Evolutionary conservation across 768 basidiomycete genomes (phyloP).

Genomic region (Tylopilus balloui): DNA sequence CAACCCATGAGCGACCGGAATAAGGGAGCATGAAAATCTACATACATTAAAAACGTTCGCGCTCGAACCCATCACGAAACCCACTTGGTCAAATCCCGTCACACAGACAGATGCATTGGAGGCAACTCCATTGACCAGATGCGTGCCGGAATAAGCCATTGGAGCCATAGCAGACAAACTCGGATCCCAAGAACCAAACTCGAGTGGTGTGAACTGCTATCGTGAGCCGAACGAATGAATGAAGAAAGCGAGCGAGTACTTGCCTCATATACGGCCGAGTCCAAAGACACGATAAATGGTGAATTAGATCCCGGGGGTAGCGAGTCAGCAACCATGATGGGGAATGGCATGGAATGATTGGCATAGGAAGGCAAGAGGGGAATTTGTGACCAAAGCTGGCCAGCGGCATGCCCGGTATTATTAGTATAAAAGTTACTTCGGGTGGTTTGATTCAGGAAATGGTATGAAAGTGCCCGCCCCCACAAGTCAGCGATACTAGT

Average conservation of each 20-base stretch:
- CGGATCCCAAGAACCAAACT: conserved; percentile 74
- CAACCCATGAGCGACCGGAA: conserved; percentile 12
- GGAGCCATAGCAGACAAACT: conserved; percentile 66
- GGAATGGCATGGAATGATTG: conserved; percentile 53
- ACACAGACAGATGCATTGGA: conserved; percentile 58
- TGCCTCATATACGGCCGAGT: conserved; percentile 58
- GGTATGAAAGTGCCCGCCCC: conserved; percentile 61
- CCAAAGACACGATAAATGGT: conserved; percentile 37
- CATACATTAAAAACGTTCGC: conserved; percentile 63
- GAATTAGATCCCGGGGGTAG: conserved; percentile 42
- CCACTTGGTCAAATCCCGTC: conserved; percentile 68
- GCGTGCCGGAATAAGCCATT: conserved; percentile 59
- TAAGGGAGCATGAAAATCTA: background rate
- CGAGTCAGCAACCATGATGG: conserved; percentile 59
- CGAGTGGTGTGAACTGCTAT: conserved; percentile 53
- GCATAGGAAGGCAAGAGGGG: conserved; percentile 48
- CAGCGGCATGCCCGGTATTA: conserved; percentile 61
- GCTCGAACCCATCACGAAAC: conserved; percentile 73
- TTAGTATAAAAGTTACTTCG: conserved; percentile 57
- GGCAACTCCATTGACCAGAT: conserved; percentile 52
- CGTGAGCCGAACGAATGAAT: conserved; percentile 1
- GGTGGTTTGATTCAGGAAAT: conserved; percentile 67
- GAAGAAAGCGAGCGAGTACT: conserved; percentile 15
- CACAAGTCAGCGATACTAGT: conserved; percentile 65
- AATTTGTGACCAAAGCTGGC: conserved; percentile 62